Percentiles rank a stretch among this genome's conserved stretches.
These are phyloP conservation scores for Carpinus fangiana DNA, from an alignment of 306 rosid genomes.

Conservation along the genomic window DNA sequence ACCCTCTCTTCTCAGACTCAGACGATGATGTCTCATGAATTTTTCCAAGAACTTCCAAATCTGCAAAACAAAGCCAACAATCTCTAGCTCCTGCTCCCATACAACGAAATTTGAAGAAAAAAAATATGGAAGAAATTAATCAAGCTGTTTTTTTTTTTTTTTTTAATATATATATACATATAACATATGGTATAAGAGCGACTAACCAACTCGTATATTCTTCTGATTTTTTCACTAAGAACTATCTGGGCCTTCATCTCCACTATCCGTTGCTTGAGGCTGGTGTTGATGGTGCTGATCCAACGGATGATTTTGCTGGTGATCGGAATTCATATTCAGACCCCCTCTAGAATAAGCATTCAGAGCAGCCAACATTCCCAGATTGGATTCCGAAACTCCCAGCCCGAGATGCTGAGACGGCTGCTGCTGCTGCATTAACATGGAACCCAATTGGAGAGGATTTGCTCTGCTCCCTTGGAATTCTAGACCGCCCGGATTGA, in stretches of 20 bases:
- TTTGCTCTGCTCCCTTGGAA: slow-evolving; percentile 55
- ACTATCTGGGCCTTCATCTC: slow-evolving; percentile 64
- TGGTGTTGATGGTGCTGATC: slow-evolving; percentile 51
- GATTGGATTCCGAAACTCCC: slow-evolving; percentile 73
- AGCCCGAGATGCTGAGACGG: slow-evolving; percentile 72
- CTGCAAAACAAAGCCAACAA: slow-evolving; percentile 51
- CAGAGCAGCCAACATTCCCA: slow-evolving; percentile 85
- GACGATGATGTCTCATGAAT: slow-evolving; percentile 31
- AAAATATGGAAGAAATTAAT: slow-evolving; percentile 9
- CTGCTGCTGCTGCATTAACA: slow-evolving; percentile 67
- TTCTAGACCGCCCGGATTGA: slow-evolving; percentile 44
- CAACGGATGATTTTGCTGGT: slow-evolving; percentile 43
- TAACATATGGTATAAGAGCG: slow-evolving; percentile 25
- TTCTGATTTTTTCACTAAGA: slow-evolving; percentile 49
- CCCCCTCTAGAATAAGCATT: slow-evolving; percentile 74
- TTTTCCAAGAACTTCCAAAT: slow-evolving; percentile 42
- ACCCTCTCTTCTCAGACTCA: slow-evolving; percentile 20
- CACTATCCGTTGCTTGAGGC: slow-evolving; percentile 52
- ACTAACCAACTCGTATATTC: slow-evolving; percentile 45
- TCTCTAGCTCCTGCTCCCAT: slow-evolving; percentile 27
- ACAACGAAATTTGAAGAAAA: slow-evolving; percentile 4
- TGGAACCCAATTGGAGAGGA: slow-evolving; percentile 71
- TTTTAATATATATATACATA: not conserved
- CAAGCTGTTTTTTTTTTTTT: not conserved
- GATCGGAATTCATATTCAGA: slow-evolving; percentile 60